A percentile compares a stretch with the other conserved stretches of the same genome.
Evolutionary conservation across 2,329 filamentous ascomycete genomes (phyloP).

Genomic region (Verticillium zaregamsianum): DNA sequence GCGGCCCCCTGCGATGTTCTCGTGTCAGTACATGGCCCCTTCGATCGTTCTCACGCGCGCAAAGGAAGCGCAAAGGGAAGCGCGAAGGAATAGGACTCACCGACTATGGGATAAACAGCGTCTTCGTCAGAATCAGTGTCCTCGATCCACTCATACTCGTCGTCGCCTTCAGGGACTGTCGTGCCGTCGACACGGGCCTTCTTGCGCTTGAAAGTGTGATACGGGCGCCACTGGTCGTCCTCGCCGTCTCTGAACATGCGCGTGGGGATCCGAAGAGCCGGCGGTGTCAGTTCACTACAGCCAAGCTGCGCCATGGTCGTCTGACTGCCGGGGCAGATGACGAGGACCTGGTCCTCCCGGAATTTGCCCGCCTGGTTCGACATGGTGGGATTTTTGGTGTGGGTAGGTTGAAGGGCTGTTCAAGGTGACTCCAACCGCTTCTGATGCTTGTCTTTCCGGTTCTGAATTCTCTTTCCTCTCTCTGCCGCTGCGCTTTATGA

Average conservation of each 20-base stretch:
- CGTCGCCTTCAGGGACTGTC: slow-evolving; percentile 34
- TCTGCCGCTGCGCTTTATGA: not conserved
- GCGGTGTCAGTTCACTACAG: slow-evolving; percentile 84
- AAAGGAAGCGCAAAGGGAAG: not conserved
- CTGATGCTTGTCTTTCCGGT: not conserved
- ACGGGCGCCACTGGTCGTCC: slow-evolving; percentile 70
- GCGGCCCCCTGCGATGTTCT: slow-evolving; percentile 56
- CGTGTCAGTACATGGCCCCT: not conserved
- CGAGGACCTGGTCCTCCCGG: slow-evolving; percentile 61
- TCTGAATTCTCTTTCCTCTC: not conserved
- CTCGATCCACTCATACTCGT: slow-evolving; percentile 73
- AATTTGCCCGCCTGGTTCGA: slow-evolving; percentile 54
- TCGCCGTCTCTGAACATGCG: slow-evolving; percentile 90
- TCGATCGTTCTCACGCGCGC: not conserved
- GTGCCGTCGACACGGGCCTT: slow-evolving; percentile 26
- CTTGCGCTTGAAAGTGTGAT: slow-evolving; percentile 67
- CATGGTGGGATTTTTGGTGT: slow-evolving; percentile 31
- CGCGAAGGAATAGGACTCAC: slow-evolving; percentile 28
- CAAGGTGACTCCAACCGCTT: not conserved
- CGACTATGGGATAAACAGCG: slow-evolving; percentile 79
- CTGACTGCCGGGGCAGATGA: slow-evolving; percentile 80
- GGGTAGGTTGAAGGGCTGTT: not conserved
- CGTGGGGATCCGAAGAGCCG: slow-evolving; percentile 80
- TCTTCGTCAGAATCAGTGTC: slow-evolving; percentile 84
- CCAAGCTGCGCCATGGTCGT: slow-evolving; percentile 89